Conservation (phyloP, 2,329 filamentous ascomycete genomes). For the Dichotomopilus funicola region DNA sequence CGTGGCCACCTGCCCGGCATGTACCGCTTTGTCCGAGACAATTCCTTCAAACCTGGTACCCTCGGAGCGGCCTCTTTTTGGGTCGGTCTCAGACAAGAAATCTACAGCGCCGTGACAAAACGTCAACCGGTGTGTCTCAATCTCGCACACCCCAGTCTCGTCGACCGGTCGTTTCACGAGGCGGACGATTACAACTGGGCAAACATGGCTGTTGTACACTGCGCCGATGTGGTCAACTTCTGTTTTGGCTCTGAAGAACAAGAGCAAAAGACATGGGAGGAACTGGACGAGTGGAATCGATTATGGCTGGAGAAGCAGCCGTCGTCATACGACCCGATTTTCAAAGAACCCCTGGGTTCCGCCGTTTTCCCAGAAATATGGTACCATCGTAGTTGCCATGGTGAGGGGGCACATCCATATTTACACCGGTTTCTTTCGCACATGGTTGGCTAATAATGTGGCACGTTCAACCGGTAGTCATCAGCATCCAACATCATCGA, state of each 20-base stretch:
- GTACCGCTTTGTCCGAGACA: constrained; percentile 38
- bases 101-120: constrained; percentile 48
- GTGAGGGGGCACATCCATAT: constrained; percentile 27
- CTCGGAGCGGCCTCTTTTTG: constrained; percentile 50
- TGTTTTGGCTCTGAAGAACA: constrained; percentile 46
- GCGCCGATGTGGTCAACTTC: constrained; percentile 57
- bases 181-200: constrained; percentile 50
- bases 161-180: constrained; percentile 43
- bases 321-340: constrained; percentile 49
- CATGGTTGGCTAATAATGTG: neutral
- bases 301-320: constrained; percentile 44
- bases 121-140: constrained; percentile 42
- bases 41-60: constrained; percentile 34
- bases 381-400: constrained; percentile 50
- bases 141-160: constrained; percentile 40
- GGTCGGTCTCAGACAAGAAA: constrained; percentile 53
- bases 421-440: neutral
- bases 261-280: constrained; percentile 33
- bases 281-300: constrained; percentile 39
- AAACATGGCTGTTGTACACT: constrained; percentile 55
- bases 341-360: constrained; percentile 22
- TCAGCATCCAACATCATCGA: constrained; percentile 54
- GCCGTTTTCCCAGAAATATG: constrained; percentile 50
- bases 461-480: constrained; percentile 33
- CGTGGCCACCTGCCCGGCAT: constrained; percentile 43